A percentile compares a stretch with the other conserved stretches of the same genome.
Conservation (phyloP, 768 basidiomycete species). For the Xanthoconium purpureum region DNA sequence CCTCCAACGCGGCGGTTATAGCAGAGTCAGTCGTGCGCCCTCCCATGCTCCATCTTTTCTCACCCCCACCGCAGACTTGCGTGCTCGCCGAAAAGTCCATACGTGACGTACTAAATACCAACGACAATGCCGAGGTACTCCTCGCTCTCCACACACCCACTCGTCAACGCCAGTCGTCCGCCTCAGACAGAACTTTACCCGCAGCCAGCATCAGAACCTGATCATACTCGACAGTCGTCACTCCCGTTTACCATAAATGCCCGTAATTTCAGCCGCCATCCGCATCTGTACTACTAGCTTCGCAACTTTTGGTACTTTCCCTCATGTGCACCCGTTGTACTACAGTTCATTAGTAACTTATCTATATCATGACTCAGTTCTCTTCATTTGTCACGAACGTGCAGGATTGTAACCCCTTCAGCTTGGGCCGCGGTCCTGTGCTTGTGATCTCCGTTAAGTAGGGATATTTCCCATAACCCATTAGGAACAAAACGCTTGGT, state of each 20-base stretch:
- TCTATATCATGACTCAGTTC: conserved; percentile 10
- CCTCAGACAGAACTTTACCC: conserved; percentile 14
- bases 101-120: conserved; percentile 61
- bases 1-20: conserved; percentile 55
- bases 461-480: not conserved
- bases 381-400: conserved; percentile 7
- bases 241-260: conserved; percentile 2
- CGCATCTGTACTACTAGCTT: conserved; percentile 28
- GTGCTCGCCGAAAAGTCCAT: conserved; percentile 71
- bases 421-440: not conserved
- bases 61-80: conserved; percentile 49
- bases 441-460: not conserved
- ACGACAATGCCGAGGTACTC: conserved; percentile 62
- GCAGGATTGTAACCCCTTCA: not conserved
- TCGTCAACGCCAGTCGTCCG: conserved; percentile 9
- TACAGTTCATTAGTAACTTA: conserved; percentile 19
- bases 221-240: not conserved
- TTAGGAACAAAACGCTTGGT: not conserved
- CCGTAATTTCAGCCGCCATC: conserved; percentile 2
- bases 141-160: conserved; percentile 56
- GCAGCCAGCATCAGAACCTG: conserved; percentile 26
- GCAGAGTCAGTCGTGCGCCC: conserved; percentile 39
- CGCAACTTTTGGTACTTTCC: conserved; percentile 10
- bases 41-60: not conserved
- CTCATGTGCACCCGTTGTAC: conserved; percentile 19